Percentiles rank a stretch among this genome's conserved stretches.
phyloP scores from a whole-genome alignment of 2,329 filamentous ascomycete genomes.

The Pestalotiopsis sp. region DNA sequence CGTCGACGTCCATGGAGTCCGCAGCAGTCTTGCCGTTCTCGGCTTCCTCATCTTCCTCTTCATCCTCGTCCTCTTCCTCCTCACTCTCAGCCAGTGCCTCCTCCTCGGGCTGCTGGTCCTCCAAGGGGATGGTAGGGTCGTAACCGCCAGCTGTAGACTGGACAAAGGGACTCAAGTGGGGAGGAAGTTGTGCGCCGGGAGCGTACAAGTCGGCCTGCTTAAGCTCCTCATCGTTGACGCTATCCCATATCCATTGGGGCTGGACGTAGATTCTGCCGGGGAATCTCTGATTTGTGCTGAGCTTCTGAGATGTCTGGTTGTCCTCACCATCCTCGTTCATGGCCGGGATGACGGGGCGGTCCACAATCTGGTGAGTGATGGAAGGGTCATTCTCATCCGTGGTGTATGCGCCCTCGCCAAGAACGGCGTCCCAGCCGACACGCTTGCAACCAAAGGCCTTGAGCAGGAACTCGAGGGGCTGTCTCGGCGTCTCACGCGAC shows the following conservation, averaged over 20 bases:
- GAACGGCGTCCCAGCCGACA: conserved; percentile 89
- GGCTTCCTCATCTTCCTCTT: conserved; percentile 46
- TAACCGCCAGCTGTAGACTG: conserved; percentile 85
- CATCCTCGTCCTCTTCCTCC: conserved; percentile 49
- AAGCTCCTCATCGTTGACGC: conserved; percentile 87
- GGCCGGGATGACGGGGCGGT: conserved; percentile 76
- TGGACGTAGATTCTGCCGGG: conserved; percentile 94
- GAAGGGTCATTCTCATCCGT: conserved; percentile 82
- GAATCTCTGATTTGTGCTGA: conserved; percentile 69
- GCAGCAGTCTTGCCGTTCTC: conserved; percentile 46
- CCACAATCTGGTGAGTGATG: conserved; percentile 96
- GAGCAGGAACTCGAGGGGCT: conserved; percentile 89
- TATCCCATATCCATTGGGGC: conserved; percentile 99
- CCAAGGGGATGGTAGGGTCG: conserved; percentile 83
- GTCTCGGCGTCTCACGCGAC: conserved; percentile 88
- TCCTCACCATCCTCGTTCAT: conserved; percentile 56
- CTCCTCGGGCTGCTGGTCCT: conserved; percentile 84
- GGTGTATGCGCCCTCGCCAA: conserved; percentile 91
- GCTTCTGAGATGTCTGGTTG: conserved; percentile 63
- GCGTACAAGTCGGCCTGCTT: conserved; percentile 86
- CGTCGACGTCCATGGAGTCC: conserved; percentile 52
- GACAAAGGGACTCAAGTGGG: conserved; percentile 95
- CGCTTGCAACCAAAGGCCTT: conserved; percentile 94
- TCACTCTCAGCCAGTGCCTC: conserved; percentile 77
- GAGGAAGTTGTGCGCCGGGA: conserved; percentile 86